Evolutionary conservation across 2,329 filamentous ascomycete genomes (phyloP).

Genomic region (Lachnum nothofagi): DNA sequence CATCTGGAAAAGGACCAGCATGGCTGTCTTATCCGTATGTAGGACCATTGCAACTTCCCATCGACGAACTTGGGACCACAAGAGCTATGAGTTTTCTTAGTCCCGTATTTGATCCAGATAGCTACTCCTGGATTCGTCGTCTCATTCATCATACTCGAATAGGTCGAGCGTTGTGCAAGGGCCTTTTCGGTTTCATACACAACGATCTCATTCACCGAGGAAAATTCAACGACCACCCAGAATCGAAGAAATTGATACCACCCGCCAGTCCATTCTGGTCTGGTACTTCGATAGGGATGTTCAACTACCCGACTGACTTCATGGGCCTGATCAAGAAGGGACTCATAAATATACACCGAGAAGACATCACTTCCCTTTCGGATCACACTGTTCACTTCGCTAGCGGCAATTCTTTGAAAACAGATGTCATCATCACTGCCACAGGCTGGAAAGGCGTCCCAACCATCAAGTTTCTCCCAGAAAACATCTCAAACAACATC

Average conservation of each 20-base stretch:
- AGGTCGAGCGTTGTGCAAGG: too few relatives aligned
- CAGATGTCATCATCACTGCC: conserved; percentile 49
- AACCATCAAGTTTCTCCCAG: conserved; percentile 42
- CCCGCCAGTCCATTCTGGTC: conserved; percentile 47
- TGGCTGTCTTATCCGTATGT: conserved; percentile 15
- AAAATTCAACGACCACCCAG: conserved; percentile 48
- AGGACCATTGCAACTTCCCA: conserved; percentile 59
- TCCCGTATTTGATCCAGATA: too few relatives aligned
- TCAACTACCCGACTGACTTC: conserved; percentile 54
- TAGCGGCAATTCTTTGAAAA: conserved; percentile 41
- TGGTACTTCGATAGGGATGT: conserved; percentile 51
- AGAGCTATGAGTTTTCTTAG: conserved; percentile 67
- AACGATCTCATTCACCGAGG: conserved; percentile 49
- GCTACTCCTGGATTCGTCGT: too few relatives aligned
- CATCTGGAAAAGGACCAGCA: conserved; percentile 15
- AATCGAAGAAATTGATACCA: conserved; percentile 48
- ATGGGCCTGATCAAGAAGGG: conserved; percentile 49
- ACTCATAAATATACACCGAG: conserved; percentile 46
- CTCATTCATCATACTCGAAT: too few relatives aligned
- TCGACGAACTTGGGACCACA: conserved; percentile 62
- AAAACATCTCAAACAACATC: conserved; percentile 6
- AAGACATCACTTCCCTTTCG: conserved; percentile 44
- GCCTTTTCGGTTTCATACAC: conserved; percentile 53
- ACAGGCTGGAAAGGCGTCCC: conserved; percentile 55
- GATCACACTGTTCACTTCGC: conserved; percentile 45